Evolutionary conservation across 106 monocot genomes (phyloP), one percentile per base, ranked within the genome.

Genomic region (Alisma plantagoaquatica): DNA sequence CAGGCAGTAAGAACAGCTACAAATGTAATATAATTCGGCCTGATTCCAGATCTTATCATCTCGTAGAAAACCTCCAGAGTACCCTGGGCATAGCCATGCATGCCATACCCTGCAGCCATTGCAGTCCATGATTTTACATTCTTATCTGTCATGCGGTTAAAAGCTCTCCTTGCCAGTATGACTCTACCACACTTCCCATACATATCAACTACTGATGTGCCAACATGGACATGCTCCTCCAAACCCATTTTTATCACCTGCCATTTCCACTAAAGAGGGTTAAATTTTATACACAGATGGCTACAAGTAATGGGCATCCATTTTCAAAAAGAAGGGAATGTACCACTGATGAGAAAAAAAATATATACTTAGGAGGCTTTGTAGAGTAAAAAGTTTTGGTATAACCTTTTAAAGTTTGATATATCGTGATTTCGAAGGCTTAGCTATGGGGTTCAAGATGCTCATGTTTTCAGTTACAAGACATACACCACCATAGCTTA

Each of bases 161-260:
- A 93, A 7, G 69, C 79, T 57, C 59, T 79, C 53, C 69, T 77
- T 47, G 87, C 93, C 60, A 61, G 70, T 48, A 57, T 63, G 2
- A 93, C 74, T 58, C 77, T 73, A 32, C 93, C 93, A 50, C 93
- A 83, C 51, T 93, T 93, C 69, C 80, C 70, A 24, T 93, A 93
- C 93, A 93, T 87, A 69, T 87, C 87, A 4, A 93, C 66, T 15
- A 80, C 29, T 11, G 87, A 77, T 3, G 87, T 87, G 28, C 87
- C 77, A 1, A 93, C 77, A 67, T 80, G 87, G 2, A 87, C 70
- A 48, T 93, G 71, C 5, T 75, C 69, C 55, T 83, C 87, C 58
- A 93, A 63, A 25, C 77, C 64, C 76, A 83, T 74, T 51, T 76
- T 79, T 14, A 87, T 71, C 29, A 71, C 92, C 79, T 88, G 74